A percentile compares a stretch with the other conserved stretches of the same genome.
These are phyloP conservation scores for Neurospora tetrasperma DNA, from an alignment of 495 filamentous ascomycete species.

Conservation along the genomic window DNA sequence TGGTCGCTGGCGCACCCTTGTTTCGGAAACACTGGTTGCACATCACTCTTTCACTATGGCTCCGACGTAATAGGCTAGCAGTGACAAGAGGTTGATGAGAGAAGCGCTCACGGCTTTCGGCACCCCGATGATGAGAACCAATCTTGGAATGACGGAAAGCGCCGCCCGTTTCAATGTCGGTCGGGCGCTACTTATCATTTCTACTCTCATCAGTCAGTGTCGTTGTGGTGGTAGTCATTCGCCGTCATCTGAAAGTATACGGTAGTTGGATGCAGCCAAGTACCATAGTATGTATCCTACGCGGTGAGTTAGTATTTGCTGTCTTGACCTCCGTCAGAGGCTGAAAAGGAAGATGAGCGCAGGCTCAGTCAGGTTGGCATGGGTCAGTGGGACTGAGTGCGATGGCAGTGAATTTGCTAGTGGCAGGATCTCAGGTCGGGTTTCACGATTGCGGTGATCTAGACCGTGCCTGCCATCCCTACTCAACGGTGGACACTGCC, in stretches of 20 bases:
- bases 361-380: neutral
- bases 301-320: neutral
- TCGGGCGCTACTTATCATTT: neutral
- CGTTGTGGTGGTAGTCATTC: neutral
- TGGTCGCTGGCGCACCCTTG: neutral
- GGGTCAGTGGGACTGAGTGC: neutral
- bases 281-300: neutral
- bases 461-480: neutral
- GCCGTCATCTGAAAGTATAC: neutral
- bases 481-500: neutral
- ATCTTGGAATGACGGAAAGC: neutral
- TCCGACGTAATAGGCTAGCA: neutral
- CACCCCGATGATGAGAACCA: neutral
- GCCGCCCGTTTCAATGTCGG: neutral
- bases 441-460: neutral
- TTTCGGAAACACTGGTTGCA: neutral
- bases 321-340: neutral
- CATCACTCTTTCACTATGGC: neutral
- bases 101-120: neutral
- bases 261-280: neutral
- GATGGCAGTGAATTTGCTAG: neutral
- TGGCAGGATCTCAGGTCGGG: neutral
- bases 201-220: neutral
- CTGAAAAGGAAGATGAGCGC: neutral
- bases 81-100: neutral